These are phyloP conservation scores for Paramecium sonneborni DNA, from an alignment of 73 alveolate species.

Conservation along the genomic window DNA sequence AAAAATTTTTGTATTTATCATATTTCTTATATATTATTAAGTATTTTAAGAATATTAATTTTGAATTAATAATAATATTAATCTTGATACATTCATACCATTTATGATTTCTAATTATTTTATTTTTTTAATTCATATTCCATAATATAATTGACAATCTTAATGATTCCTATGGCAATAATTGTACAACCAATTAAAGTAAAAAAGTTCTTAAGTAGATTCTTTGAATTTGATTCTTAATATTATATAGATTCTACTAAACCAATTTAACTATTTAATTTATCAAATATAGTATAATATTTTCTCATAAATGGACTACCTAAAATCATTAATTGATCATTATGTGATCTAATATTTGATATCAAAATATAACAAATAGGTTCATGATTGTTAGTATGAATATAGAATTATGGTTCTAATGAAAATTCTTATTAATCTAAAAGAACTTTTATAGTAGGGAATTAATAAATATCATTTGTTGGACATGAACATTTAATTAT, in stretches of 20 bases:
- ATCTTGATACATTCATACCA: neutral
- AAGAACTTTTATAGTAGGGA: neutral
- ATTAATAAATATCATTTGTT: neutral
- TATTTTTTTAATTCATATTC: neutral
- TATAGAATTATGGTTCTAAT: neutral
- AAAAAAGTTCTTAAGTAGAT: neutral
- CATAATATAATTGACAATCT: neutral
- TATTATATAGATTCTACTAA: conserved; percentile 57
- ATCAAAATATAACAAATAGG: conserved; percentile 15
- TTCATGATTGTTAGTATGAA: neutral
- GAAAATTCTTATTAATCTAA: neutral
- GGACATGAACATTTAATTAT: conserved; percentile 44
- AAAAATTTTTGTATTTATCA: neutral
- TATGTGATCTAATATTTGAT: neutral
- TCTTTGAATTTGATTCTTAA: neutral
- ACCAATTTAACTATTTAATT: conserved; percentile 75
- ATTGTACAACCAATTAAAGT: neutral
- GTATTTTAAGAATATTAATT: neutral
- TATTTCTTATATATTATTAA: neutral
- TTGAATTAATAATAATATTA: neutral
- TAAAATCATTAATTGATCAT: conserved; percentile 74
- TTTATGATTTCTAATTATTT: neutral
- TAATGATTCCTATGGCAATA: neutral
- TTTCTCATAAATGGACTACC: conserved; percentile 91
- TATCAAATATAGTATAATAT: conserved; percentile 82